Percentiles rank a stretch among this genome's conserved stretches.
These are phyloP conservation scores for Tanozyma kutaoensis DNA, from an alignment of 805 yeast genomes.

Conservation along the genomic window DNA sequence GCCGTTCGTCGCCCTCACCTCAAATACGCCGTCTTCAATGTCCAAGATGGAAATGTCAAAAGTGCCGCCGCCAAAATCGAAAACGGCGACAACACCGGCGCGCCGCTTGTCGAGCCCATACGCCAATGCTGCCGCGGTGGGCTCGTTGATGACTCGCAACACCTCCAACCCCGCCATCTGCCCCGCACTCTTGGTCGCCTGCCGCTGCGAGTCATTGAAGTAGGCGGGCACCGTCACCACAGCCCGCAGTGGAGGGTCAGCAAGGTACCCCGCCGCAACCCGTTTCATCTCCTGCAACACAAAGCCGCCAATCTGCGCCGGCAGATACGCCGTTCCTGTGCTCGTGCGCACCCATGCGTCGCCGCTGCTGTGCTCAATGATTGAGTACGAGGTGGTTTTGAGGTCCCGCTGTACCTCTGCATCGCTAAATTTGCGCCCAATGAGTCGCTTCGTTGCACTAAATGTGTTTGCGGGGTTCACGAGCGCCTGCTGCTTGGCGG, in stretches of 20 bases:
- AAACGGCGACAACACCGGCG: conserved; percentile 44
- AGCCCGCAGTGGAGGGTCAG: conserved; percentile 40
- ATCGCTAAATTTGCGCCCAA: conserved; percentile 61
- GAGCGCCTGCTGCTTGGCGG: conserved; percentile 68
- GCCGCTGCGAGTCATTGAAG: conserved; percentile 72
- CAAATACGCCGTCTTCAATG: conserved; percentile 71
- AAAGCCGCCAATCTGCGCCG: conserved; percentile 59
- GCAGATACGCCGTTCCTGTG: conserved; percentile 35
- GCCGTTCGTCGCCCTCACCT: conserved; percentile 74
- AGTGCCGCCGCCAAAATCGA: conserved; percentile 80
- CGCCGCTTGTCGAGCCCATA: conserved; percentile 18
- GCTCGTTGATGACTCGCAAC: conserved; percentile 67
- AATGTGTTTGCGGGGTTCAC: conserved; percentile 69
- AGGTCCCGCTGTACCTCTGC: conserved; percentile 59
- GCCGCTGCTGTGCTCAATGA: conserved; percentile 45
- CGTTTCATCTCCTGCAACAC: conserved; percentile 53
- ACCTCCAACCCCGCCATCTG: conserved; percentile 64
- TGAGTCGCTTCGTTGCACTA: conserved; percentile 70
- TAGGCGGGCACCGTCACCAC: conserved; percentile 81
- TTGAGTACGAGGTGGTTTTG: conserved; percentile 47
- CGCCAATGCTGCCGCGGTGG: conserved; percentile 18
- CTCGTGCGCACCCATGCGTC: conserved; percentile 54
- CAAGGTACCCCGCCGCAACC: conserved; percentile 42
- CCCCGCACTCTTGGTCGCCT: conserved; percentile 75
- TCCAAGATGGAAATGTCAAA: conserved; percentile 71